Conservation (phyloP, 345 rosid species). For the Brassica cretica region DNA sequence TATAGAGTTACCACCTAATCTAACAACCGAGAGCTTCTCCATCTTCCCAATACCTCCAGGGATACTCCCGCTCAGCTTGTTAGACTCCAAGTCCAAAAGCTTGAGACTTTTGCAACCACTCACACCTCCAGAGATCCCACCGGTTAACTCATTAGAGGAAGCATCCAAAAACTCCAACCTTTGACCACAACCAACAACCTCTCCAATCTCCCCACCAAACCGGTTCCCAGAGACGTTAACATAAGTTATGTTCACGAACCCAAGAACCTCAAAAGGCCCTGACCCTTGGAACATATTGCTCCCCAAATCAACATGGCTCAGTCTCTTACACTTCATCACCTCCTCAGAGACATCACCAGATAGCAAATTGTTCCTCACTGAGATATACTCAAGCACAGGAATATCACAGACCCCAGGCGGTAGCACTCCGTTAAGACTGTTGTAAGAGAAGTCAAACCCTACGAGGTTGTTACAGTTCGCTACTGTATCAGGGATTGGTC, state of each 20-base stretch:
- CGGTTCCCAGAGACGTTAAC: conserved; percentile 72
- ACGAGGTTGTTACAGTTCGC: conserved; percentile 64
- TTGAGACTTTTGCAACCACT: conserved; percentile 66
- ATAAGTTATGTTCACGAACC: conserved; percentile 56
- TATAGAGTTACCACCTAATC: conserved; percentile 68
- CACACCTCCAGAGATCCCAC: conserved; percentile 64
- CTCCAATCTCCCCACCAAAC: conserved; percentile 66
- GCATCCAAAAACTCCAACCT: conserved; percentile 68
- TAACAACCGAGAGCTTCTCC: conserved; percentile 62
- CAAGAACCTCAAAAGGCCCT: conserved; percentile 68
- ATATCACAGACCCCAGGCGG: conserved; percentile 60
- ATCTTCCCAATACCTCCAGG: conserved; percentile 53
- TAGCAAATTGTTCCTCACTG: conserved; percentile 70
- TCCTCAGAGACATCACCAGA: conserved; percentile 61
- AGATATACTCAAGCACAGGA: conserved; percentile 58
- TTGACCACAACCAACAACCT: conserved; percentile 53
- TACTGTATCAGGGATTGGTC: conserved; percentile 69
- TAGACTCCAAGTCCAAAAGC: conserved; percentile 77
- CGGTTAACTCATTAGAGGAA: conserved; percentile 66
- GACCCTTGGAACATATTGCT: conserved; percentile 67
- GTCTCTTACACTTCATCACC: conserved; percentile 57
- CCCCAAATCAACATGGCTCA: conserved; percentile 69
- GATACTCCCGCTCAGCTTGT: conserved; percentile 65
- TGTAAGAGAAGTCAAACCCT: conserved; percentile 88
- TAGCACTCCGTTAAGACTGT: conserved; percentile 63